Evolutionary conservation across 2,329 filamentous ascomycete species (phyloP), one percentile per base, ranked within the genome.

Genomic region (Pestalotiopsis sp.): DNA sequence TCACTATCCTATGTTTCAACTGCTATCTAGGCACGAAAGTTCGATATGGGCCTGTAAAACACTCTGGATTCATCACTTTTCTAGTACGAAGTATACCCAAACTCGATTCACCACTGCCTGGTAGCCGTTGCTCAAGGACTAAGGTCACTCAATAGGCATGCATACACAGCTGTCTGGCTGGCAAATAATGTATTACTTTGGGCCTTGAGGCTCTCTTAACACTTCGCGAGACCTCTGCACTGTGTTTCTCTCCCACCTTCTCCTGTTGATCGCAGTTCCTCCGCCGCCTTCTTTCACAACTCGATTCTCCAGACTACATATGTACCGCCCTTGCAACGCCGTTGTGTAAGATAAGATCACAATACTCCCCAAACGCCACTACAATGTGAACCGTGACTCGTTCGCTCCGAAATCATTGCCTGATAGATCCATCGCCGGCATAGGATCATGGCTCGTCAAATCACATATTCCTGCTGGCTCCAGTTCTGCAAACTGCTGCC

Each of bases 341-440:
- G 58, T 25, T 63, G 61, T 66, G 36, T 45, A 31, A 57, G 36
- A n/a, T 41, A 39, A 69, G 20, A 68, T 59, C 52, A 52, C 66
- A 68, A 9, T 59, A 68, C 63, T 67, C 66, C 69, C n/a, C 63
- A 63, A 70, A 70, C 66, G 66, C 66, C 69, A 57, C 45, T 56
- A 63, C 57, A 38, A 67, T 66, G 61, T 65, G 41, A 45, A 38
- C 63, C 63, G 25, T 56, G 25, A 57, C 63, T 58, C 49, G 39
- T 57, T 38, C 63, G 59, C 61, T 67, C 68, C 68, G 56, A 67
- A 67, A 59, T 61, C 65, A 67, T 63, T 63, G 49, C 65, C 38
- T 67, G 65, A 45, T 69, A 65, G 39, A 59, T 64, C 68, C 67
- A 20, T 62, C 58, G 12, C 59, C 59, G 52, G 65, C 68, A 52